A percentile compares a stretch with the other conserved stretches of the same genome.
Evolutionary conservation across 352 stramenopile genomes (phyloP).

Genomic region (Plasmopara viticola): DNA sequence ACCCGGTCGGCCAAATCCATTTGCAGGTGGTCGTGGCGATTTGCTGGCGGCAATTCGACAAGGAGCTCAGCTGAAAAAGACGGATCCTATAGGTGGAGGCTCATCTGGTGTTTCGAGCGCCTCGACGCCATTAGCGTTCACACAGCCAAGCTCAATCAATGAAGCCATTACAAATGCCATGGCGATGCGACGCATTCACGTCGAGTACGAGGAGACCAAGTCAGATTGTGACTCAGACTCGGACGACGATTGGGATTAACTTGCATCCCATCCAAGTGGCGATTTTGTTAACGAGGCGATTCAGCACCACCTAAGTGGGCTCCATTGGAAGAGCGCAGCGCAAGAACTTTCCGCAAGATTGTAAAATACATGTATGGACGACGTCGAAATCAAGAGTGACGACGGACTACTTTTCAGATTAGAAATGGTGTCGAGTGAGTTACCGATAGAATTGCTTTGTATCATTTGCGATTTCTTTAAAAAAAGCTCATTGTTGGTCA

Average conservation of each 20-base stretch:
- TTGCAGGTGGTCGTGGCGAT: conserved; percentile 60
- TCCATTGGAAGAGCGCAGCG: conserved; percentile 27
- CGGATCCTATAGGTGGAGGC: conserved; percentile 3
- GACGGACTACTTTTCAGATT: conserved; percentile 18
- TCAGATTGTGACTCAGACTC: conserved; percentile 61
- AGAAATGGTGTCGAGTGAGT: conserved; percentile 16
- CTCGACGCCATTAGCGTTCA: conserved; percentile 23
- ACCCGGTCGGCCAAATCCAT: conserved; percentile 51
- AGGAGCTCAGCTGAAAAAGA: conserved; percentile 52
- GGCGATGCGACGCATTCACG: conserved; percentile 66
- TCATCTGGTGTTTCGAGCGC: conserved; percentile 9
- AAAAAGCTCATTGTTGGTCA: conserved; percentile 1
- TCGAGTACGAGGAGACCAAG: conserved; percentile 68
- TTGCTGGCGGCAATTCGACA: conserved; percentile 73
- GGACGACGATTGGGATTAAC: conserved; percentile 77
- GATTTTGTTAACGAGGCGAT: conserved; percentile 6
- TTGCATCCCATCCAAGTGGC: not conserved
- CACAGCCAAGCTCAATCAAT: conserved; percentile 53
- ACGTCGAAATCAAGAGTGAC: conserved; percentile 2
- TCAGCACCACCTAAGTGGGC: conserved; percentile 6
- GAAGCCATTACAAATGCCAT: conserved; percentile 82
- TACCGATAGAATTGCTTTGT: not conserved
- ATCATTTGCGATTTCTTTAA: no score
- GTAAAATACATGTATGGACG: conserved; percentile 25
- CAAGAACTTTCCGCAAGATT: conserved; percentile 1